These are phyloP conservation scores for Lentithecium fluviatile DNA, from an alignment of 495 filamentous ascomycete genomes.

Conservation along the genomic window DNA sequence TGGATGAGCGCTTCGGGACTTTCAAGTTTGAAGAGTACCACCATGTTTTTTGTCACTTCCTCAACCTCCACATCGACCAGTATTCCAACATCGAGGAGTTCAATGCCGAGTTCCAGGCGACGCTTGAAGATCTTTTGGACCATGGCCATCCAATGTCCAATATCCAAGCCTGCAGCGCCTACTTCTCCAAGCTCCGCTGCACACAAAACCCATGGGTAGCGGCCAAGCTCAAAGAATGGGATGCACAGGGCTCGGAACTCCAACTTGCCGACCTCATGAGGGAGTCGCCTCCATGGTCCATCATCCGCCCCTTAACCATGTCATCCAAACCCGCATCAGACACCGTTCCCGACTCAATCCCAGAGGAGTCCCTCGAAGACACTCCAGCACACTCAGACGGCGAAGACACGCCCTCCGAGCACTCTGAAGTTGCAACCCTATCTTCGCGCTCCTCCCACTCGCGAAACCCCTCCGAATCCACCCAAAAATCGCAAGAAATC, in stretches of 20 bases:
- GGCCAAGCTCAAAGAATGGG: constrained; percentile 32
- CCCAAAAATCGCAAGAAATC: constrained; percentile 20
- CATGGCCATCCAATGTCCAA: constrained; percentile 30
- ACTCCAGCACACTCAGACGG: not conserved
- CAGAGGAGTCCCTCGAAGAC: constrained; percentile 12
- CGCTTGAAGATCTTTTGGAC: constrained; percentile 28
- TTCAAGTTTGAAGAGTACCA: constrained; percentile 37
- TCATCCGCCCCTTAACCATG: constrained; percentile 25
- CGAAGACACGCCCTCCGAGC: constrained; percentile 1
- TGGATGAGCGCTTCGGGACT: constrained; percentile 25
- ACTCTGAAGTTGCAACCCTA: constrained; percentile 8
- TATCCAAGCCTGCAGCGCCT: constrained; percentile 30
- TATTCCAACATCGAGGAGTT: constrained; percentile 31
- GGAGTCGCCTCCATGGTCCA: constrained; percentile 31
- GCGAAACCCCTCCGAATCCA: not conserved
- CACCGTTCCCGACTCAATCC: constrained; percentile 12
- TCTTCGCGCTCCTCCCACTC: constrained; percentile 18
- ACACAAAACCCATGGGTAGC: constrained; percentile 36
- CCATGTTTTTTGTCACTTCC: constrained; percentile 34
- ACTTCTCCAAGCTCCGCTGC: constrained; percentile 37
- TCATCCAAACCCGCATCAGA: constrained; percentile 1
- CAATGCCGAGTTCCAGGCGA: constrained; percentile 28
- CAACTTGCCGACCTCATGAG: constrained; percentile 23
- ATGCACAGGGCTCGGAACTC: constrained; percentile 9
- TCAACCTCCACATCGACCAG: constrained; percentile 35